Evolutionary conservation across 2,329 filamentous ascomycete species (phyloP), one percentile per base, ranked within the genome.

Genomic region (Fusarium sp.): DNA sequence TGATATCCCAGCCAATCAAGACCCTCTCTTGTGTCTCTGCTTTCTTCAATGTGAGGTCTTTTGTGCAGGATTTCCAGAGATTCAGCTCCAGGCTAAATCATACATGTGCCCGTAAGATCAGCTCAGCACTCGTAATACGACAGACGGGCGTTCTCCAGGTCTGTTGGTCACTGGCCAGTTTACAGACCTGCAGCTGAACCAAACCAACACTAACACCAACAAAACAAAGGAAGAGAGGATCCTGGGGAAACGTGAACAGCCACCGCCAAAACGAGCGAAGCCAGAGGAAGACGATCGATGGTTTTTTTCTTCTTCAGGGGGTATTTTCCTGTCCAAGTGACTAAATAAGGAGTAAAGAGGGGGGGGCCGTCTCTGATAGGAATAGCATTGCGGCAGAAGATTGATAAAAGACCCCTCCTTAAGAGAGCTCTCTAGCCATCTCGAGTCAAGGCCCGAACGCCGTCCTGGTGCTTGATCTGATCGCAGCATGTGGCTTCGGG

Each of bases 401-500:
- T 70, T 66, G 66, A 69, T 70, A 69, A 44, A 53, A 50, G 54
- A 43, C 52, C 61, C 57, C 61, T 67, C 48, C 37, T 66, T 44
- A 57, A 49, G 45, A 62, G 65, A 46, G 45, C 48, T 61, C 30
- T 55, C 68, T 70, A 70, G 55, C 67, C 60, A n/a, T 51, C 52
- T 70, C 44, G 35, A 71, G 68, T 17, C 30, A 70, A 71, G 52
- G 46, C 62, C 37, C 17, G 49, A 60, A 25, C 37, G 30, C 50
- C 22, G 33, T 43, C 25, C 37, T 56, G 56, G 57, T 54, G 52
- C 45, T 69, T 72, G 71, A 73, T 73, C 71, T 72, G 65, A 72
- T 73, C 71, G 69, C 67, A 72, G 62, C 62, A 63, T 54, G 71
- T 73, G 71, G 71, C 69, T 73, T 73, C 40, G 58, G 58, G 70